Conservation (phyloP, 2,329 filamentous ascomycete species). For the Chaetomiaceae sp. region DNA sequence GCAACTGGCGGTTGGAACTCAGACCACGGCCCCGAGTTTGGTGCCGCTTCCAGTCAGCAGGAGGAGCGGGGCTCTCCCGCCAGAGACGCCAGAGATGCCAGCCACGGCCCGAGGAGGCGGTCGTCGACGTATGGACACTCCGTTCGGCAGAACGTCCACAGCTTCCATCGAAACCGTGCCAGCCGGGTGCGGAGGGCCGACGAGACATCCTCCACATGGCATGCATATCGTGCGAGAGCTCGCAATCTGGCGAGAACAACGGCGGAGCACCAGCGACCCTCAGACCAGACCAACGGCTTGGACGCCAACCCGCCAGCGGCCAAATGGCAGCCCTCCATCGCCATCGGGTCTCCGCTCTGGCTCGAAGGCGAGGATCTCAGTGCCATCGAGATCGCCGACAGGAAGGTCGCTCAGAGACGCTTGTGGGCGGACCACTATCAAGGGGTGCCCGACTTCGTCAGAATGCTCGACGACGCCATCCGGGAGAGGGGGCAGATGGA, state of each 20-base stretch:
- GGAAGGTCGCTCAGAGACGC: slow-evolving; percentile 32
- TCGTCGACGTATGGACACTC: background rate
- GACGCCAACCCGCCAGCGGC: background rate
- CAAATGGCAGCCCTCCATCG: slow-evolving; percentile 26
- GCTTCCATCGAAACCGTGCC: slow-evolving; percentile 8
- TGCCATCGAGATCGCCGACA: slow-evolving; percentile 32
- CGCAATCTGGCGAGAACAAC: slow-evolving; percentile 7
- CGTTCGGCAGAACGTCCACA: slow-evolving; percentile 9
- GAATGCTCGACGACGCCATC: slow-evolving; percentile 18
- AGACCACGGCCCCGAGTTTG: background rate
- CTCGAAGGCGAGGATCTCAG: slow-evolving; percentile 31
- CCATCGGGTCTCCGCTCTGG: slow-evolving; percentile 30
- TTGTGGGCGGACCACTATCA: slow-evolving; percentile 17
- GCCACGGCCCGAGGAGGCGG: background rate
- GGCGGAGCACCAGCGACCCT: background rate
- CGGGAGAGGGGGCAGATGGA: slow-evolving; percentile 24
- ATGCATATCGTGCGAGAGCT: slow-evolving; percentile 4
- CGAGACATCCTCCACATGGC: background rate
- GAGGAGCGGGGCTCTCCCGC: background rate
- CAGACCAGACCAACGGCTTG: background rate
- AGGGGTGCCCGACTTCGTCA: slow-evolving; percentile 15
- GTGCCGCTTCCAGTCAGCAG: background rate
- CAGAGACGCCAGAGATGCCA: too few relatives aligned
- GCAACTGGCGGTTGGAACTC: background rate
- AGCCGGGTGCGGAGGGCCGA: background rate